Percentiles rank a stretch among this genome's conserved stretches.
phyloP scores from a whole-genome alignment of 805 yeast species.

The Myxozyma neotropica region DNA sequence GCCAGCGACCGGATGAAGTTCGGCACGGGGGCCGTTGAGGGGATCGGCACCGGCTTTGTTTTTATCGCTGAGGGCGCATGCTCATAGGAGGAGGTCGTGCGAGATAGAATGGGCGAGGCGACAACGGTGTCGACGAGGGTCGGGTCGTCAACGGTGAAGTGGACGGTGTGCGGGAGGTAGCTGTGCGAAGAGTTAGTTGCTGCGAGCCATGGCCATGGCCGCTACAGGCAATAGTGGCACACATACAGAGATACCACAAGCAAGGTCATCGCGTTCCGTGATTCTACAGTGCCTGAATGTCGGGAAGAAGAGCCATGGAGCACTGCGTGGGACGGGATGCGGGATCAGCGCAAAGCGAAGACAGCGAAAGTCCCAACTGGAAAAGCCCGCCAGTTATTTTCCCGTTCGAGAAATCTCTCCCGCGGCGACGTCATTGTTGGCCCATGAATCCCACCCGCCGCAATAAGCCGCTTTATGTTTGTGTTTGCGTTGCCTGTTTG shows the following conservation, averaged over 20 bases:
- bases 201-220: background rate
- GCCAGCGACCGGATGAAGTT: constrained; percentile 33
- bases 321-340: too few relatives aligned
- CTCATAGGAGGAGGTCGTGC: constrained; percentile 22
- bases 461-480: too few relatives aligned
- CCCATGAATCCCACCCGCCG: too few relatives aligned
- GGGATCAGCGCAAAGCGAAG: too few relatives aligned
- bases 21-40: constrained; percentile 25
- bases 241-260: constrained; percentile 38
- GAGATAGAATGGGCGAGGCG: constrained; percentile 23
- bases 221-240: background rate
- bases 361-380: too few relatives aligned
- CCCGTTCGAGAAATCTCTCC: background rate
- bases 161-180: constrained; percentile 36
- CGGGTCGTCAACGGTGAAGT: constrained; percentile 36
- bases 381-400: background rate
- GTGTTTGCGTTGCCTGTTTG: too few relatives aligned
- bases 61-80: constrained; percentile 3
- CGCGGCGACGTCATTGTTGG: background rate
- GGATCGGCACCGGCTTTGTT: constrained; percentile 6
- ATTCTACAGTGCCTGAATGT: too few relatives aligned
- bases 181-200: constrained; percentile 11
- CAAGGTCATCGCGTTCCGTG: constrained; percentile 36
- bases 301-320: too few relatives aligned
- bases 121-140: constrained; percentile 19